phyloP scores from a whole-genome alignment of 148 eudicot genomes.

The Mesembryanthemum crystallinum region DNA sequence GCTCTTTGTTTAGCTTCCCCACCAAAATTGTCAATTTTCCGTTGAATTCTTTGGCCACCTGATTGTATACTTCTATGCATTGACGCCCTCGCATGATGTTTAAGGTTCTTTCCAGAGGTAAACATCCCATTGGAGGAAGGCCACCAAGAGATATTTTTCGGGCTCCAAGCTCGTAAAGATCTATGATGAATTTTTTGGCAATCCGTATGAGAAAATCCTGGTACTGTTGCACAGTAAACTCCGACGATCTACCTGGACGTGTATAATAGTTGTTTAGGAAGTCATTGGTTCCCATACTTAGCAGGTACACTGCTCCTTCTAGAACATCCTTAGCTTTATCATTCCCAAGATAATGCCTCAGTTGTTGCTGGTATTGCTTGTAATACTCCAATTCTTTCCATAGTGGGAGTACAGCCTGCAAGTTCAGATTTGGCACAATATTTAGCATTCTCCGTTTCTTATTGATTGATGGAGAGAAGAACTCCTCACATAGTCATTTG shows the following conservation, averaged over 20 bases:
- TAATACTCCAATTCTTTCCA: conserved; percentile 51
- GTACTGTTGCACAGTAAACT: conserved; percentile 38
- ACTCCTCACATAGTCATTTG: not conserved
- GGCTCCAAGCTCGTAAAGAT: conserved; percentile 45
- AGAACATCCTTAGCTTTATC: conserved; percentile 34
- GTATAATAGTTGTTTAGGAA: conserved; percentile 55
- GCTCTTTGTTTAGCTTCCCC: conserved; percentile 39
- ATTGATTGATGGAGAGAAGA: not conserved
- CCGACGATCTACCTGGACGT: conserved; percentile 32
- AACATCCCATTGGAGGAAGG: conserved; percentile 45
- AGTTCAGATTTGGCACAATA: not conserved
- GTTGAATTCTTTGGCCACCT: conserved; percentile 54
- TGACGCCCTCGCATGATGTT: conserved; percentile 32
- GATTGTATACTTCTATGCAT: conserved; percentile 52
- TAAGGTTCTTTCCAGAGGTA: conserved; percentile 35
- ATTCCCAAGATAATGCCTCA: conserved; percentile 40
- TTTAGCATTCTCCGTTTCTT: not conserved
- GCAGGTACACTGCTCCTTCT: conserved; percentile 44
- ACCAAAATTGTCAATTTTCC: conserved; percentile 47
- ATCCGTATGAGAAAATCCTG: conserved; percentile 36
- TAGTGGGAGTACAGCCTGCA: conserved; percentile 63
- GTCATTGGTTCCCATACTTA: conserved; percentile 62
- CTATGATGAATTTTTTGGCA: conserved; percentile 34
- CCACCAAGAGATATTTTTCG: conserved; percentile 38
- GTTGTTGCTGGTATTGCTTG: conserved; percentile 46